Evolutionary conservation across 768 basidiomycete genomes (phyloP).

Genomic region (Hortiboletus flavorubellus): DNA sequence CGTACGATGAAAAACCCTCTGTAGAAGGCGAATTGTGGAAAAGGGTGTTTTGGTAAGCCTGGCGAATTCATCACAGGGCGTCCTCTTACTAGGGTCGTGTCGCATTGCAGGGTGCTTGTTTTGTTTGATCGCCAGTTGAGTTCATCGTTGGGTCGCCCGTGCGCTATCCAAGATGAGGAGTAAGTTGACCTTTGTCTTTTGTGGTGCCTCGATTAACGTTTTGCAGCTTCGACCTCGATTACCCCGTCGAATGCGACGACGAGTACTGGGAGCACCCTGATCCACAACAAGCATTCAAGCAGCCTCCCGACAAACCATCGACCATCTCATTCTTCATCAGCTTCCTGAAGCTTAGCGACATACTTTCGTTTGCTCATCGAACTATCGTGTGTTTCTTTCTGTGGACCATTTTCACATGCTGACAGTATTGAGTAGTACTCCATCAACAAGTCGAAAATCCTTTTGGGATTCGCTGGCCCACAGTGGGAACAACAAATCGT

Average conservation of each 20-base stretch:
- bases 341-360: conserved; percentile 55
- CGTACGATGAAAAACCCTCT: conserved; percentile 29
- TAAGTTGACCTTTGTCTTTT: conserved; percentile 30
- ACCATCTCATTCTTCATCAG: conserved; percentile 50
- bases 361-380: conserved; percentile 57
- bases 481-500: conserved; percentile 66
- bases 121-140: conserved; percentile 33
- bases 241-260: conserved; percentile 65
- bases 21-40: conserved; percentile 62
- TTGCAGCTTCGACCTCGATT: conserved; percentile 55
- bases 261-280: conserved; percentile 59
- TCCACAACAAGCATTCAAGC: conserved; percentile 50
- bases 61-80: not conserved
- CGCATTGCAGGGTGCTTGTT: conserved; percentile 27
- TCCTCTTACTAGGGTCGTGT: not conserved
- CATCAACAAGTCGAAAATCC: conserved; percentile 58
- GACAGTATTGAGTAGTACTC: conserved; percentile 50
- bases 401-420: not conserved
- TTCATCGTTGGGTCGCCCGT: conserved; percentile 59
- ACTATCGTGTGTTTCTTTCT: conserved; percentile 47
- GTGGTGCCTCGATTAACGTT: not conserved
- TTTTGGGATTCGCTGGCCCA: conserved; percentile 46
- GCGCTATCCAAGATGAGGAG: conserved; percentile 71
- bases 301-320: conserved; percentile 60
- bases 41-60: conserved; percentile 44